Percentiles rank a stretch among this genome's conserved stretches.
Evolutionary conservation across 1,284 basidiomycete species (phyloP).

Genomic region (Apiotrichum akiyoshidainum): DNA sequence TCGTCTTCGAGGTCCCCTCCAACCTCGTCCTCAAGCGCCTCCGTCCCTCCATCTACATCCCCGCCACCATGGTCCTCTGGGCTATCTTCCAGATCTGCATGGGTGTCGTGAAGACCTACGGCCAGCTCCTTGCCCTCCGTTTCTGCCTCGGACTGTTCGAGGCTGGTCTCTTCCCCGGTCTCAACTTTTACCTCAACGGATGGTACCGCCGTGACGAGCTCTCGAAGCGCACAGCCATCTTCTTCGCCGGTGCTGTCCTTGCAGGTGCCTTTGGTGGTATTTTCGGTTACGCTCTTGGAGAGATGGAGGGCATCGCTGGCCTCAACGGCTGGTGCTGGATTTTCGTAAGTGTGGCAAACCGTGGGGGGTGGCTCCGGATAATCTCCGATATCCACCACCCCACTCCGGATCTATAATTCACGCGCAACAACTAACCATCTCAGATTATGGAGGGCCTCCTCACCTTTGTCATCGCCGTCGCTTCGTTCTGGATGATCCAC

Average conservation of each 20-base stretch:
- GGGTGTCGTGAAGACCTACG: slow-evolving; percentile 51
- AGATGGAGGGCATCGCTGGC: slow-evolving; percentile 47
- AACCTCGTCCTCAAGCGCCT: slow-evolving; percentile 53
- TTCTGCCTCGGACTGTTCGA: slow-evolving; percentile 50
- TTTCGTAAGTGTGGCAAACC: not conserved
- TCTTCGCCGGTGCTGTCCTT: slow-evolving; percentile 53
- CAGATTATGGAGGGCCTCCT: slow-evolving; percentile 50
- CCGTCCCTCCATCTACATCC: slow-evolving; percentile 49
- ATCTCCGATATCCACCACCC: not conserved
- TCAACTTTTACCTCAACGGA: slow-evolving; percentile 50
- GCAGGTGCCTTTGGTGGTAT: slow-evolving; percentile 52
- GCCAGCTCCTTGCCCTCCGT: slow-evolving; percentile 48
- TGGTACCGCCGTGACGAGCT: slow-evolving; percentile 52
- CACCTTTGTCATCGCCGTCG: slow-evolving; percentile 46
- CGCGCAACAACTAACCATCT: not conserved
- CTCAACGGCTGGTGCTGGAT: slow-evolving; percentile 45
- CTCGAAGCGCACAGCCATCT: slow-evolving; percentile 50
- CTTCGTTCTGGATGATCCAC: slow-evolving; percentile 49
- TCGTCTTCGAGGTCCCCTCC: slow-evolving; percentile 51
- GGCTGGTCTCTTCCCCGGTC: slow-evolving; percentile 47
- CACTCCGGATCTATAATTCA: not conserved
- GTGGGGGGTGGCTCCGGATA: no score
- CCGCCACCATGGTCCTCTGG: slow-evolving; percentile 44
- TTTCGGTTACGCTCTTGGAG: slow-evolving; percentile 34
- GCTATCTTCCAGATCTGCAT: slow-evolving; percentile 47